Evolutionary conservation across 306 rosid genomes (phyloP).

Genomic region (Erythrophleum fordii): DNA sequence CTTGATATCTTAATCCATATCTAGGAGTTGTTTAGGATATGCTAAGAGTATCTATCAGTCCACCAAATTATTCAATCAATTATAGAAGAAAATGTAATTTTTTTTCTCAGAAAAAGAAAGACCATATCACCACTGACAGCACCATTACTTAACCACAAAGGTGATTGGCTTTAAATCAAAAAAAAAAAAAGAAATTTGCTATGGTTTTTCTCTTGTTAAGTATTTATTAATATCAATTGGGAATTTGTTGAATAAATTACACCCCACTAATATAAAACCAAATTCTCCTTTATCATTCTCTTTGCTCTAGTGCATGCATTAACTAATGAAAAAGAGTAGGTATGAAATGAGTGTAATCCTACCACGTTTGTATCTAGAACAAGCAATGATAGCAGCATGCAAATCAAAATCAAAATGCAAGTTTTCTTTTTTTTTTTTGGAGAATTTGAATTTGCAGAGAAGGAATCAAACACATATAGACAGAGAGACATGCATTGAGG

Average conservation of each 20-base stretch:
- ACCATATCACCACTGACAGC: neutral
- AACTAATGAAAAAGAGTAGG: conserved; percentile 27
- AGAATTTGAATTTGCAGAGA: neutral
- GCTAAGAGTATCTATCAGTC: too few relatives aligned
- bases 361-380: conserved; percentile 60
- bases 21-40: conserved; percentile 30
- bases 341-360: conserved; percentile 29
- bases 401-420: conserved; percentile 21
- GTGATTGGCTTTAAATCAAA: too few relatives aligned
- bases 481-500: neutral
- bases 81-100: neutral
- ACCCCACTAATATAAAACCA: too few relatives aligned
- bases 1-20: neutral
- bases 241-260: neutral
- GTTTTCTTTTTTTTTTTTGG: too few relatives aligned
- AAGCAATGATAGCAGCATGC: conserved; percentile 40
- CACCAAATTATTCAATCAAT: neutral
- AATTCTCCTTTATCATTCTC: neutral
- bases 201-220: too few relatives aligned
- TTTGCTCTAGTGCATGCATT: conserved; percentile 33
- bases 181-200: too few relatives aligned
- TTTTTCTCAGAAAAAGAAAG: conserved; percentile 21
- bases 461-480: neutral
- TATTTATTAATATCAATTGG: neutral
- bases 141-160: too few relatives aligned